A percentile compares a stretch with the other conserved stretches of the same genome.
Conservation (phyloP, 176 grass and related monocot species). For the Aegilops tauschii region DNA sequence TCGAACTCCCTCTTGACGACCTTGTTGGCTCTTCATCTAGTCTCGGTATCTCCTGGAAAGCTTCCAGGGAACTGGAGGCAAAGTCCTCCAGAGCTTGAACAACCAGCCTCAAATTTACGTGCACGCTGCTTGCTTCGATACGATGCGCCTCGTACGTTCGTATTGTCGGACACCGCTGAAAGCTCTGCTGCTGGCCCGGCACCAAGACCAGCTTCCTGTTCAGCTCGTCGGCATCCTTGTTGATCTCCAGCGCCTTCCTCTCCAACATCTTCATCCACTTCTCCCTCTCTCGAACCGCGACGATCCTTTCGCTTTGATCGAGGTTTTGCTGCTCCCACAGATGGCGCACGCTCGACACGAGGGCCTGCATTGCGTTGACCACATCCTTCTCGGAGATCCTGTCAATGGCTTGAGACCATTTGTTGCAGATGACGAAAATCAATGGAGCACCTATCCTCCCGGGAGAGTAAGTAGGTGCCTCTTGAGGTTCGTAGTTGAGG, state of each 20-base stretch:
- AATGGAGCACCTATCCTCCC: constrained; percentile 62
- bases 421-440: constrained; percentile 77
- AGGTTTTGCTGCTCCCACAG: constrained; percentile 56
- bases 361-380: constrained; percentile 60
- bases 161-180: constrained; percentile 25
- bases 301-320: constrained; percentile 46
- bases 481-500: constrained; percentile 52
- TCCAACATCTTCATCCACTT: constrained; percentile 61
- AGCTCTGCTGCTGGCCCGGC: constrained; percentile 34
- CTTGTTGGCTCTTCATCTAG: constrained; percentile 29
- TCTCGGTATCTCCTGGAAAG: constrained; percentile 52
- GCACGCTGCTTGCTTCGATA: constrained; percentile 42
- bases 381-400: constrained; percentile 67
- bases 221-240: constrained; percentile 62
- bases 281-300: constrained; percentile 55
- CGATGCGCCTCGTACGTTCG: constrained; percentile 29
- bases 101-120: constrained; percentile 48
- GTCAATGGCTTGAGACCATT: constrained; percentile 83
- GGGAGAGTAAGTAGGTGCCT: constrained; percentile 57
- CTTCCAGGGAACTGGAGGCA: constrained; percentile 42
- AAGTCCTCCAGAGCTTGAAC: constrained; percentile 59
- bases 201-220: constrained; percentile 68
- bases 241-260: constrained; percentile 52
- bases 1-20: constrained; percentile 29
- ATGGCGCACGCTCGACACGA: constrained; percentile 46